phyloP scores from a whole-genome alignment of 495 filamentous ascomycete genomes.

The Podospora appendiculata region DNA sequence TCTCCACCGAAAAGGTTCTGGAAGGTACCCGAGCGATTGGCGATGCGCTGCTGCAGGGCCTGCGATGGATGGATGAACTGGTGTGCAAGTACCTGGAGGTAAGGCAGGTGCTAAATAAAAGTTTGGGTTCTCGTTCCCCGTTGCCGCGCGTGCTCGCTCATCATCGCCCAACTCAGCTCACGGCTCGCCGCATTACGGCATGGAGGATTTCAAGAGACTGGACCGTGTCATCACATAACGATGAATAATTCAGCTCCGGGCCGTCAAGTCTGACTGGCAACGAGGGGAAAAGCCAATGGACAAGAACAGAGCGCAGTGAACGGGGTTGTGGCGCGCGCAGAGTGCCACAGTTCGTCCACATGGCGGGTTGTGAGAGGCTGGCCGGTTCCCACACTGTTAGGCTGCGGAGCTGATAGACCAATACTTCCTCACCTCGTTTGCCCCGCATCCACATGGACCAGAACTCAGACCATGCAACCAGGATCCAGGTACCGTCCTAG shows the following conservation, averaged over 20 bases:
- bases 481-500: neutral
- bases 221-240: too few species aligned
- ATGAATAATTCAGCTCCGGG: too few species aligned
- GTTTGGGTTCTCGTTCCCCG: too few species aligned
- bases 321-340: constrained; percentile 13
- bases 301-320: neutral
- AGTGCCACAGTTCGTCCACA: constrained; percentile 18
- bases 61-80: too few species aligned
- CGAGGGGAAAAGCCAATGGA: neutral
- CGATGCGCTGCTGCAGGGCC: too few species aligned
- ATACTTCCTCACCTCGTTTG: neutral
- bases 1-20: neutral
- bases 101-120: too few species aligned
- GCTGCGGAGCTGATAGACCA: constrained; percentile 3
- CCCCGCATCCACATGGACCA: neutral
- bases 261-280: neutral
- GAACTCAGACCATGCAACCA: neutral
- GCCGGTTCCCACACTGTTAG: neutral
- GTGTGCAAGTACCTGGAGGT: too few species aligned
- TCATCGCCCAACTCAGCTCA: too few species aligned
- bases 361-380: constrained; percentile 27
- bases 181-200: too few species aligned
- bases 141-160: too few species aligned
- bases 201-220: too few species aligned
- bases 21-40: neutral